A percentile compares a stretch with the other conserved stretches of the same genome.
Evolutionary conservation across 176 grass and related monocot species (phyloP).

Genomic region (Aegilops tauschii): DNA sequence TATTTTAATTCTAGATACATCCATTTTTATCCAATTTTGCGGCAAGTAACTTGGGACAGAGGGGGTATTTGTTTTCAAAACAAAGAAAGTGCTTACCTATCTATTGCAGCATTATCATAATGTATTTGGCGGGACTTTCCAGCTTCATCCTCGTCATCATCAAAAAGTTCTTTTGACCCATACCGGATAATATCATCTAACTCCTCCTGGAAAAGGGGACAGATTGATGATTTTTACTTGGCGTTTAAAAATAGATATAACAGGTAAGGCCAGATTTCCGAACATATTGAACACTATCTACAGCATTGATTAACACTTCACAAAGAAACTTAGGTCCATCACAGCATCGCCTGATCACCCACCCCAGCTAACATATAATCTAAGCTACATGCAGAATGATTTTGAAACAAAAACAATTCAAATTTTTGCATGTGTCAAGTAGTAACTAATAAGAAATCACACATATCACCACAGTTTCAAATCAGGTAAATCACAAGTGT

Average conservation of each 20-base stretch:
- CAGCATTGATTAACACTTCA: neutral
- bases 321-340: slow-evolving; percentile 8
- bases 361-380: neutral
- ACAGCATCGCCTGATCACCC: neutral
- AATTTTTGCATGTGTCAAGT: neutral
- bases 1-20: no score
- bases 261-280: neutral
- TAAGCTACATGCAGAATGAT: slow-evolving; percentile 7
- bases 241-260: slow-evolving; percentile 19
- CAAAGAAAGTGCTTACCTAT: slow-evolving; percentile 47
- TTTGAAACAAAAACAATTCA: slow-evolving; percentile 7
- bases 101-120: slow-evolving; percentile 92
- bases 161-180: slow-evolving; percentile 99
- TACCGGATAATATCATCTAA: slow-evolving; percentile 98
- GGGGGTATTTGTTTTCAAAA: neutral
- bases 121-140: slow-evolving; percentile 95
- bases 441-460: slow-evolving; percentile 1
- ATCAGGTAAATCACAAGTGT: slow-evolving; percentile 13
- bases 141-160: slow-evolving; percentile 86
- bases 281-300: neutral
- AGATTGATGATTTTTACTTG: neutral
- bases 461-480: neutral
- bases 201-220: slow-evolving; percentile 62
- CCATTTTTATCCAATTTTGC: no score
- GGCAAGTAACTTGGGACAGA: no score